Base-by-base conservation (phyloP, 2,329 filamentous ascomycete genomes). In the Taxawa tesnikishii region DNA sequence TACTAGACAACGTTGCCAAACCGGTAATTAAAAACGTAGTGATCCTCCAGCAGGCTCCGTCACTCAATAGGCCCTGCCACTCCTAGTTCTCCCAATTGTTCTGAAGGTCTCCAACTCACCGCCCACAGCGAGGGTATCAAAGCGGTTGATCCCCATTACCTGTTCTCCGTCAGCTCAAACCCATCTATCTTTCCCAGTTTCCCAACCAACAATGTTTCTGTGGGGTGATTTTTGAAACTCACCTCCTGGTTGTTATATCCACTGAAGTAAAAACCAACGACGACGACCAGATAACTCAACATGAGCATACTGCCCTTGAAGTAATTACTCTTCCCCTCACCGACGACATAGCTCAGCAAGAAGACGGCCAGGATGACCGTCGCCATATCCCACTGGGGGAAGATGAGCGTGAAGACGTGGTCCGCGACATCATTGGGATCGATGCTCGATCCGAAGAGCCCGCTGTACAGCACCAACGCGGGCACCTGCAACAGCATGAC, bases 321-420 rank as follows among this genome's bases (percentile, higher is more conserved):
- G 59, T 98, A 98, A 59, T 98, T 98, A 65, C 87, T 96, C 73
- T 98, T 98, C 25, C 90, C 90, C 60, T 98, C 90, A 31, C 88
- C 83, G 47, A 96, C 93, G 67, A 98, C 88, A 65, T 96, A 94
- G 49, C 85, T 94, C 43, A 98, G 74, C 35, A 98, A 63, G 63
- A 98, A 94, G 12, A 98, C 85, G 49, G 88, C 94, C 11, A 98
- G 63, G 38, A 96, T 94, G 11, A 96, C 84, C 1, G 83, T 94
- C 9, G 96, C 79, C 83, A 98, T 92, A 55, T 98, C 90, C 88
- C 88, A 98, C 56, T 98, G 90, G 1, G 90, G 90, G 62, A 98
- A 96, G 27, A 96, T 83, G 19, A 98, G 71, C 21, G 76, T 71
- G 54, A 90, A 90, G 0, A 76, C 83, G 51, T 80, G 79, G 37